Evolutionary conservation across 169 alveolate genomes (phyloP).

Genomic region (Eimeria mitis): DNA sequence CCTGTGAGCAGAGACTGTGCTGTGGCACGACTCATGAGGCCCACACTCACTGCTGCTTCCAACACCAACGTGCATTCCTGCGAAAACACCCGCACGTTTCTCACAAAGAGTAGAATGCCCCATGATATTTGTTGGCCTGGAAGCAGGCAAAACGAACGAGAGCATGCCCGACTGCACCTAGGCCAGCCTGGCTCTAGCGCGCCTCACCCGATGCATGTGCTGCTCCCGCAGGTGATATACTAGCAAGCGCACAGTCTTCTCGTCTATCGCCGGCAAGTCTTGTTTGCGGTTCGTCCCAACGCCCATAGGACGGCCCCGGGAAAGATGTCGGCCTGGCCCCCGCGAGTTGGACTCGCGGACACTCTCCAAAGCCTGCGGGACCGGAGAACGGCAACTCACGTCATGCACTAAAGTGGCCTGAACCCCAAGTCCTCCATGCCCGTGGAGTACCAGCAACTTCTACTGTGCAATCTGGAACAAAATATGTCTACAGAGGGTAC

Average conservation of each 20-base stretch:
- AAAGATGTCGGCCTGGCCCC: constrained; percentile 54
- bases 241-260: constrained; percentile 61
- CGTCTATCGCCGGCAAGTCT: constrained; percentile 65
- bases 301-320: constrained; percentile 50
- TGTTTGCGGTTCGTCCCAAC: constrained; percentile 58
- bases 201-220: constrained; percentile 61
- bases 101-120: background rate
- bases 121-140: background rate
- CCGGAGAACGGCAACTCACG: background rate
- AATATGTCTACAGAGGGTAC: background rate
- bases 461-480: background rate
- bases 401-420: background rate
- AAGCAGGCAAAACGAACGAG: background rate
- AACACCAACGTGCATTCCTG: constrained; percentile 68
- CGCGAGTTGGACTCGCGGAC: constrained; percentile 53
- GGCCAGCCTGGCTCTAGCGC: background rate
- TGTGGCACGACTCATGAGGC: constrained; percentile 71
- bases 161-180: background rate
- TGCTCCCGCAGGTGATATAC: constrained; percentile 60
- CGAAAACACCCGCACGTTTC: background rate
- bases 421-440: background rate
- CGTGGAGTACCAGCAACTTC: background rate
- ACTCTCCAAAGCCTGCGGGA: constrained; percentile 59
- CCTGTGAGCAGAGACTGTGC: constrained; percentile 66
- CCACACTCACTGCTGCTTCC: constrained; percentile 63